Percentiles rank a stretch among this genome's conserved stretches.
These are phyloP conservation scores for Backusella luteola DNA, from an alignment of 192 early-diverging fungal genomes.

Conservation along the genomic window DNA sequence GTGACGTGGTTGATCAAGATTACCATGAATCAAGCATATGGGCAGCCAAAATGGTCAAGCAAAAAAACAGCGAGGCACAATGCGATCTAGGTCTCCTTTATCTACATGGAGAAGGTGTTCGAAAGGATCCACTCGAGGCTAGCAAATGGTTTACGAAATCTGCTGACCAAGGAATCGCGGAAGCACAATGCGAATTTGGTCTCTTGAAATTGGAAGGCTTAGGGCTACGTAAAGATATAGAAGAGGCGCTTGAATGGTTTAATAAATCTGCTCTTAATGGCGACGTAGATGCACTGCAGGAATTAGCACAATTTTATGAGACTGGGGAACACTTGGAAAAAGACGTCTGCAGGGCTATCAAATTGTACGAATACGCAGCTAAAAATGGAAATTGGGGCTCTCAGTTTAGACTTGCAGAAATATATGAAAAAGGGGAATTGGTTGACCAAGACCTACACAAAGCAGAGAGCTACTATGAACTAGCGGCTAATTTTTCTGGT, in stretches of 20 bases:
- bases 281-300: background rate
- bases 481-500: background rate
- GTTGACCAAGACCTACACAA: background rate
- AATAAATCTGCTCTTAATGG: background rate
- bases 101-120: background rate
- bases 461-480: background rate
- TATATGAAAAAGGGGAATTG: background rate
- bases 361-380: background rate
- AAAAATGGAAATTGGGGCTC: background rate
- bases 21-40: background rate
- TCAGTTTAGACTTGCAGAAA: background rate
- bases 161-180: background rate
- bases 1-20: background rate
- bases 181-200: background rate
- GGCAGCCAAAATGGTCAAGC: background rate
- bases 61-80: background rate
- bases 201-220: background rate
- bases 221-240: background rate
- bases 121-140: background rate
- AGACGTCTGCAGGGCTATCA: background rate
- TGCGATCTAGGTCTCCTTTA: background rate
- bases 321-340: background rate
- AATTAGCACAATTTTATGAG: background rate
- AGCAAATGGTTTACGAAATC: background rate
- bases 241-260: background rate